Conservation (phyloP, 2,329 filamentous ascomycete genomes). For the Lecanoromycetidae sp. region DNA sequence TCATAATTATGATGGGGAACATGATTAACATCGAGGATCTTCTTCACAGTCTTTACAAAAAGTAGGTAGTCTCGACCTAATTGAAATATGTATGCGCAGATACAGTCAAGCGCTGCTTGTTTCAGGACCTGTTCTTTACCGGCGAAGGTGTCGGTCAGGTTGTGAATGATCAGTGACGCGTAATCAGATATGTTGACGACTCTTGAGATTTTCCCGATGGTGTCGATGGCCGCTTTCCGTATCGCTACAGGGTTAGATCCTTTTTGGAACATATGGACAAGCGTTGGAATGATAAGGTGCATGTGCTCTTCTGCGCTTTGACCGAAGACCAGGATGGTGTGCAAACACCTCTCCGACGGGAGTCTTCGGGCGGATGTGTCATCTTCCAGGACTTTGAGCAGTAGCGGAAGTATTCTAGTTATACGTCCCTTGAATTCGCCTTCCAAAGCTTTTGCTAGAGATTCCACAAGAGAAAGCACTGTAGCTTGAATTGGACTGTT, state of each 20-base stretch:
- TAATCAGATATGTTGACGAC: slow-evolving; percentile 97
- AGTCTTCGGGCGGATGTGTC: slow-evolving; percentile 64
- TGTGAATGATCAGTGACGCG: slow-evolving; percentile 91
- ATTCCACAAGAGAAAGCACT: slow-evolving; percentile 82
- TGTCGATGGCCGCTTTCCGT: slow-evolving; percentile 83
- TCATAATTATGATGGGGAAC: slow-evolving; percentile 88
- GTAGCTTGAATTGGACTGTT: slow-evolving; percentile 75
- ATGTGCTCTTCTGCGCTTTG: slow-evolving; percentile 96
- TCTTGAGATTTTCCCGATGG: slow-evolving; percentile 81
- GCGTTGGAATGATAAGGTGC: slow-evolving; percentile 93
- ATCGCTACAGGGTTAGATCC: slow-evolving; percentile 67
- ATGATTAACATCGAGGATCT: slow-evolving; percentile 62
- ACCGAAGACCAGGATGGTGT: slow-evolving; percentile 92
- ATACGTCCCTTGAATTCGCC: slow-evolving; percentile 96
- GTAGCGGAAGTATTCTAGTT: slow-evolving; percentile 74
- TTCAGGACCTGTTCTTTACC: slow-evolving; percentile 61
- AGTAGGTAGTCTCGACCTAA: slow-evolving; percentile 90
- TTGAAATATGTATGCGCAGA: slow-evolving; percentile 91
- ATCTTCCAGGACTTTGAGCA: slow-evolving; percentile 87
- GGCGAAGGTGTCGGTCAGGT: slow-evolving; percentile 69
- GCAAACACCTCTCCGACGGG: slow-evolving; percentile 79
- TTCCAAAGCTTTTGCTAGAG: slow-evolving; percentile 83
- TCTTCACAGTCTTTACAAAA: slow-evolving; percentile 87
- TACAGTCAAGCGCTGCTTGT: slow-evolving; percentile 75
- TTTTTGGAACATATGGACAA: slow-evolving; percentile 89